Conservation (phyloP, 192 early-diverging fungal genomes). For the Coemansia sp. region DNA sequence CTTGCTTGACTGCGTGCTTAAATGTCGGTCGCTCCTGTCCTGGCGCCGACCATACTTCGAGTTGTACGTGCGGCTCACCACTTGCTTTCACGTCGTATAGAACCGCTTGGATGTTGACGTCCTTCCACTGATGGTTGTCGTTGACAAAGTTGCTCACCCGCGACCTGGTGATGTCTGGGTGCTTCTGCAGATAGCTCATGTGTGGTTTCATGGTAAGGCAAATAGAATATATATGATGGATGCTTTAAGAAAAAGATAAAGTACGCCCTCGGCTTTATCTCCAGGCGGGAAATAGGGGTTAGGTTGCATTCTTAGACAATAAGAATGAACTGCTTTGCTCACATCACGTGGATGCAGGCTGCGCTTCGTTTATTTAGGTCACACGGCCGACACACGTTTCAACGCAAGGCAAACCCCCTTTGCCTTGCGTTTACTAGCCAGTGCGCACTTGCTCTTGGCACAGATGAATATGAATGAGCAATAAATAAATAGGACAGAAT, state of each 20-base stretch:
- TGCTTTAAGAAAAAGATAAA: neutral
- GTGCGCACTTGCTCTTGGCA: too few relatives aligned
- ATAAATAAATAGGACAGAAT: too few relatives aligned
- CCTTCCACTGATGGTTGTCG: conserved; percentile 59
- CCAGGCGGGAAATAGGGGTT: too few relatives aligned
- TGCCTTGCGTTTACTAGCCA: too few relatives aligned
- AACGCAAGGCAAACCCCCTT: too few relatives aligned
- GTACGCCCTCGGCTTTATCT: too few relatives aligned
- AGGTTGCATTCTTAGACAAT: too few relatives aligned
- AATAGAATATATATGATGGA: neutral
- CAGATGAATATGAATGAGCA: too few relatives aligned
- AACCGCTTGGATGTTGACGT: conserved; percentile 63
- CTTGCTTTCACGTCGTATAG: conserved; percentile 53
- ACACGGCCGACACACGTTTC: too few relatives aligned
- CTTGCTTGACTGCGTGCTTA: conserved; percentile 58
- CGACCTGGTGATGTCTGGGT: conserved; percentile 73
- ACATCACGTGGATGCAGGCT: too few relatives aligned
- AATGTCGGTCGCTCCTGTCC: conserved; percentile 54
- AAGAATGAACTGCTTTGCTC: too few relatives aligned
- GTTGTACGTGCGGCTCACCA: conserved; percentile 55
- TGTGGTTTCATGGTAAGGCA: neutral
- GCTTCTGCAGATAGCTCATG: conserved; percentile 58
- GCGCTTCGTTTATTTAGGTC: too few relatives aligned
- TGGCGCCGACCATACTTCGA: conserved; percentile 52
- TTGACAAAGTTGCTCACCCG: conserved; percentile 72